These are phyloP conservation scores for Vigna mungo DNA, from an alignment of 306 rosid genomes.

Conservation along the genomic window DNA sequence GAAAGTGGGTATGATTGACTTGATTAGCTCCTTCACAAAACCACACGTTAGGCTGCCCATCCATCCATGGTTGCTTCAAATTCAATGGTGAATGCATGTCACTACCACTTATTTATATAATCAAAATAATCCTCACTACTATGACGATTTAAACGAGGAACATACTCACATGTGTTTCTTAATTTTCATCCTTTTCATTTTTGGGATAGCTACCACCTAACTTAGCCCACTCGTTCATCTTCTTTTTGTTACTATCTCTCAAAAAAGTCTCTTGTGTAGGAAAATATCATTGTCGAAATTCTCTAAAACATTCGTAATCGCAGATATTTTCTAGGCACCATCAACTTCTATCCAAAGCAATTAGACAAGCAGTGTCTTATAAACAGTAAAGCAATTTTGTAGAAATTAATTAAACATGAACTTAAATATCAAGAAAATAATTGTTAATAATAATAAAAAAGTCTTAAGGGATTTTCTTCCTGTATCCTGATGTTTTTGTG, in stretches of 20 bases:
- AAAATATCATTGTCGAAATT: constrained; percentile 1
- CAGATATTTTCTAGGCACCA: neutral
- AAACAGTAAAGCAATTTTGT: neutral
- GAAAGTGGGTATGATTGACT: constrained; percentile 18
- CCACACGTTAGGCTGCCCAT: neutral
- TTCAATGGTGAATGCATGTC: neutral
- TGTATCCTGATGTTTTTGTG: too few relatives aligned
- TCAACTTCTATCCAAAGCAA: too few relatives aligned
- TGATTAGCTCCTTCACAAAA: neutral
- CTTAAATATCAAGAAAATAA: too few relatives aligned
- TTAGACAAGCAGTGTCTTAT: too few relatives aligned
- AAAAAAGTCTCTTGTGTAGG: neutral
- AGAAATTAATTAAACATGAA: too few relatives aligned
- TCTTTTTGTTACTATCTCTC: neutral
- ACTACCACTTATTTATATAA: neutral
- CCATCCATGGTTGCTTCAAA: neutral
- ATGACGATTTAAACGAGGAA: constrained; percentile 30
- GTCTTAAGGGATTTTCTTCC: too few relatives aligned
- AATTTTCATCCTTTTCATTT: constrained; percentile 31
- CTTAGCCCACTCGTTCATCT: neutral
- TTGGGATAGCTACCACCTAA: neutral
- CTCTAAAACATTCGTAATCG: neutral
- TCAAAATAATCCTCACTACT: neutral
- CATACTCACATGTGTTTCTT: constrained; percentile 31
- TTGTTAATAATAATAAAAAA: too few relatives aligned